Evolutionary conservation across 2,329 filamentous ascomycete genomes (phyloP), one percentile per base, ranked within the genome.

Genomic region (Stagonosporopsis rhizophila): DNA sequence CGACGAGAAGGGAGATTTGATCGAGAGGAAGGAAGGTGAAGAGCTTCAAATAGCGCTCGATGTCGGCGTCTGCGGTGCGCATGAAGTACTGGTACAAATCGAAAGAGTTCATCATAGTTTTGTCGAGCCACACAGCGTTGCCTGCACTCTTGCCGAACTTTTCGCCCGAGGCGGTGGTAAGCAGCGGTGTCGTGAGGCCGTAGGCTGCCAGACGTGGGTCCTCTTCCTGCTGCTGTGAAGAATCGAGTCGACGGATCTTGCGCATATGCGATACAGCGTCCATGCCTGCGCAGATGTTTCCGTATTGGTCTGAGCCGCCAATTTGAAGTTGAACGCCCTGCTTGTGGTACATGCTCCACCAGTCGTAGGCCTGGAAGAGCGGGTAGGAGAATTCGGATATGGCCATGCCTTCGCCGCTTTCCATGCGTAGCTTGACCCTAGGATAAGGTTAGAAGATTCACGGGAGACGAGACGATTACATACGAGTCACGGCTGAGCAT

Each of bases 121-220:
- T 82, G 74, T 97, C 92, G 3, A 99, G 84, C 95, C 95, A 99
- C 32, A 99, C 78, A 2, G 94, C 93, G 74, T 98, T 98, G 23
- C 93, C 94, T 2, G 92, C 90, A 60, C 89, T 96, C 80, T 99
- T 99, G 47, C 95, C 95, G 67, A 98, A 93, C 76, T 99, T 99
- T 71, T 86, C 87, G 17, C 95, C 95, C 0, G 90, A 85, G 1
- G 90, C 82, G 48, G 94, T 93, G 0, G 92, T 96, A 34, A 99
- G 81, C 1, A 99, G 84, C 0, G 95, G 95, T 0, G 94, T 92
- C 0, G 95, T 98, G 65, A 99, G 89, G 7, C 95, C 95, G 59
- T 94, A 85, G 0, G 93, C 91, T 22, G 79, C 68, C 19, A 68
- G 65, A 19, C 75, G 65, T 7, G 75, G 75, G 35, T 81, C 67